Percentiles rank a stretch among this genome's conserved stretches.
Conservation (phyloP, 805 yeast genomes). For the Cyberlindnera nakhonratchasimensis region DNA sequence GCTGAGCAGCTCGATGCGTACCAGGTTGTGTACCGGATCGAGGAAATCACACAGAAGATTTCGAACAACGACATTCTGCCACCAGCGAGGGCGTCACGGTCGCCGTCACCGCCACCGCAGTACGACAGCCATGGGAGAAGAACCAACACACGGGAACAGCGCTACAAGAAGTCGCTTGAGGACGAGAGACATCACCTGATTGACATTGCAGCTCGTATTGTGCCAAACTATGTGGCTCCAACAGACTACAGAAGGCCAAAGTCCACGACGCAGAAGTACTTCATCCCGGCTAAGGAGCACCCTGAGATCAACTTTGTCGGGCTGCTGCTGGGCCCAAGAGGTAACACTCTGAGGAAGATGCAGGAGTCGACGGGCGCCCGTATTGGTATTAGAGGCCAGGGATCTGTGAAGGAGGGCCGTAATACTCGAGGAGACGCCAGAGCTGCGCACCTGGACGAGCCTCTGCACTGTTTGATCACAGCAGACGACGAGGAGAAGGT, state of each 20-base stretch:
- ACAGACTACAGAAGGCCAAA: conserved; percentile 68
- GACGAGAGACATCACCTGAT: conserved; percentile 77
- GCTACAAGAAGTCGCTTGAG: conserved; percentile 60
- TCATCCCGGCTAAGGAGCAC: conserved; percentile 78
- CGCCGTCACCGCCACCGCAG: conserved; percentile 90
- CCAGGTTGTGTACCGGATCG: conserved; percentile 66
- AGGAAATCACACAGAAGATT: conserved; percentile 68
- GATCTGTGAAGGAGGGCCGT: conserved; percentile 92
- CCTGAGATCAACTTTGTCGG: conserved; percentile 95
- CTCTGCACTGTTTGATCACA: conserved; percentile 81
- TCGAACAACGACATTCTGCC: conserved; percentile 48
- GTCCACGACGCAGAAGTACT: conserved; percentile 74
- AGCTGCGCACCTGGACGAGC: conserved; percentile 58
- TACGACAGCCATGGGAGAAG: conserved; percentile 84
- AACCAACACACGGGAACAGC: conserved; percentile 74
- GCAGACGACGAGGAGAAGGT: conserved; percentile 80
- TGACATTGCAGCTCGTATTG: conserved; percentile 64
- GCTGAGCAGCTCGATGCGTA: conserved; percentile 79
- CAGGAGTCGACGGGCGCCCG: conserved; percentile 86
- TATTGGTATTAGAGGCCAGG: conserved; percentile 90
- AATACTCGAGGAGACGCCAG: conserved; percentile 42
- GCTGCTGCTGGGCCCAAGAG: conserved; percentile 89
- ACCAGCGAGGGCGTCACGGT: conserved; percentile 45
- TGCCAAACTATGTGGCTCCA: conserved; percentile 82
- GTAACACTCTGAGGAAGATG: conserved; percentile 76